Base-by-base conservation (phyloP, 2,329 filamentous ascomycete species). In the Fusarium citri region DNA sequence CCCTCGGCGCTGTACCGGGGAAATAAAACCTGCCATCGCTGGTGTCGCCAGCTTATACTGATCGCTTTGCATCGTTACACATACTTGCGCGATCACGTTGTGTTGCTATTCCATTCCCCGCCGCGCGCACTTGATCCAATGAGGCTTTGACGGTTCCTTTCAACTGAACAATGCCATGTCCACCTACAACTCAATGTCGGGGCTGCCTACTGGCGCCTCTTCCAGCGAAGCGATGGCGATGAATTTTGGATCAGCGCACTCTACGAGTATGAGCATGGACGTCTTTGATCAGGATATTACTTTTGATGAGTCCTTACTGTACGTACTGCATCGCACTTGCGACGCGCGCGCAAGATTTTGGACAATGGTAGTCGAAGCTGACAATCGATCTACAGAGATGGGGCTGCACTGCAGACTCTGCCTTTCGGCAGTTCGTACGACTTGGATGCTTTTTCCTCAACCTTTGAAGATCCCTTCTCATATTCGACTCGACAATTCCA, bases 401-500 rank as follows among this genome's bases (percentile, higher is more conserved):
- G 74, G 67, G 69, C 76, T 59, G 65, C 78, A 26, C 68, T 82
- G 58, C 77, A 78, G 37, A 76, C 75, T 50, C 76, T 82, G n/a
- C 84, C 87, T 6, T 90, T 89, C 63, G 86, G 86, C 5, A 85
- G 86, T 5, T 81, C 83, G 7, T 90, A 90, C 80, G 88, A 90
- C 69, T 85, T 90, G 72, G 87, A 89, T 55, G 80, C 83, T 68
- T 87, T 88, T 71, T 85, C 87, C 51, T 85, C 84, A 41, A 89
- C 88, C 9, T 91, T 90, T 74, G 89, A 91, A 76, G 89, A 91
- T 73, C 88, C 89, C 40, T 90, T 91, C 74, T 85, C 86, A 66
- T 88, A 89, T 76, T 84, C 86, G 12, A 78, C 81, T 28, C 81
- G 83, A 42, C 80, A 83, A 18, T 86, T 84, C 75, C 83, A 86